Conservation (phyloP, 306 rosid genomes). For the Trifolium dubium region DNA sequence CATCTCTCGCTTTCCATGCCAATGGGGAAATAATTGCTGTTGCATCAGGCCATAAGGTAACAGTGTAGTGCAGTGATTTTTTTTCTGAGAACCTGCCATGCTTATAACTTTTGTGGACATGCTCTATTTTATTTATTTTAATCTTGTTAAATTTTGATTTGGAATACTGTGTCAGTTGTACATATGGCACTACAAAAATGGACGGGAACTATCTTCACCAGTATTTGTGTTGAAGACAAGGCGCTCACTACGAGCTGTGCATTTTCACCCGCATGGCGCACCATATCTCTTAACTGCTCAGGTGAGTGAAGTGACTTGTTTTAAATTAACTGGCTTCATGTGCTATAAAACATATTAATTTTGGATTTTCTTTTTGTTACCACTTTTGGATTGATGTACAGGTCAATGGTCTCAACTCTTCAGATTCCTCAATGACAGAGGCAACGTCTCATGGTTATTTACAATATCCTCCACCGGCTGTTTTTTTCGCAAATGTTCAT, state of each 20-base stretch:
- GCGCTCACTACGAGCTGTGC: constrained; percentile 61
- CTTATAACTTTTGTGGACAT: constrained; percentile 1
- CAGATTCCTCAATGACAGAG: constrained; percentile 52
- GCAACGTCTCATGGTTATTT: constrained; percentile 50
- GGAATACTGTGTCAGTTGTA: constrained; percentile 45
- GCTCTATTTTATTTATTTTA: constrained; percentile 9
- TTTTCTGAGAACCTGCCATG: constrained; percentile 20
- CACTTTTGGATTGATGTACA: constrained; percentile 42
- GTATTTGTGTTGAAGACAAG: constrained; percentile 48
- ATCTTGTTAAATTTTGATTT: constrained; percentile 16
- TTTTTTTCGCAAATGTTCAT: constrained; percentile 46
- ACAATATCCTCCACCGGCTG: constrained; percentile 54
- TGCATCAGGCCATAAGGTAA: constrained; percentile 61
- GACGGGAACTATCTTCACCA: constrained; percentile 46
- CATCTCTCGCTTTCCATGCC: constrained; percentile 62
- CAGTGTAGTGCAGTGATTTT: neutral
- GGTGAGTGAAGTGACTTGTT: constrained; percentile 39
- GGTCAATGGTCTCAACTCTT: constrained; percentile 57
- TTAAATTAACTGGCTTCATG: constrained; percentile 35
- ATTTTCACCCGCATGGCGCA: constrained; percentile 57
- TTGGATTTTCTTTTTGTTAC: constrained; percentile 9
- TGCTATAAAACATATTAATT: constrained; percentile 12
- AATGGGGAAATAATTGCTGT: constrained; percentile 61
- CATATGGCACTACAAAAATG: constrained; percentile 53
- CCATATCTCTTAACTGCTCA: constrained; percentile 56